These are phyloP conservation scores for Phaseolus coccineus DNA, from an alignment of 331 rosid genomes.

Conservation along the genomic window DNA sequence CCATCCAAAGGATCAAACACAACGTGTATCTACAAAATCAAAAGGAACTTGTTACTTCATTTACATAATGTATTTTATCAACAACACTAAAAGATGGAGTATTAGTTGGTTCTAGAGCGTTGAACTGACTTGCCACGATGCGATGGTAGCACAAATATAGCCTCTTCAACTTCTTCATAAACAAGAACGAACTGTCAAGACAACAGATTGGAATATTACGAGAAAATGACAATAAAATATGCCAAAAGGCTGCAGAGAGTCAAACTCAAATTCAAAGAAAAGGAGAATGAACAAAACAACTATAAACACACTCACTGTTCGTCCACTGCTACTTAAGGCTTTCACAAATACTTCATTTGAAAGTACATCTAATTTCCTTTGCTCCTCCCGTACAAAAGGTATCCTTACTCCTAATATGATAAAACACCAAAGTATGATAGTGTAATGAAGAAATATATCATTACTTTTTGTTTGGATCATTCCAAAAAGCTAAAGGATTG, in stretches of 20 bases:
- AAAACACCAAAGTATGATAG: slow-evolving; percentile 1
- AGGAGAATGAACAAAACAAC: slow-evolving; percentile 2
- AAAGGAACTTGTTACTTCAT: slow-evolving; percentile 9
- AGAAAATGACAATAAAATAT: neutral
- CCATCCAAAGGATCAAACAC: slow-evolving; percentile 97
- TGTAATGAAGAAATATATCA: neutral
- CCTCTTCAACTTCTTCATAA: slow-evolving; percentile 87
- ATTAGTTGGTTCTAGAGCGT: slow-evolving; percentile 3
- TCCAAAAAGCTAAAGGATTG: neutral
- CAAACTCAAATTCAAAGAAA: slow-evolving; percentile 19
- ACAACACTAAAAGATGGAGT: neutral
- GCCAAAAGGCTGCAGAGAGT: neutral
- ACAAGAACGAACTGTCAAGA: slow-evolving; percentile 81
- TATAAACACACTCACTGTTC: slow-evolving; percentile 72
- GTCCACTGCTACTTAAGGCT: slow-evolving; percentile 89
- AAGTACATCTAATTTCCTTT: slow-evolving; percentile 95
- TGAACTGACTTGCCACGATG: slow-evolving; percentile 76
- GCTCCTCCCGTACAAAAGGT: slow-evolving; percentile 76
- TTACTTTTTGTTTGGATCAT: neutral
- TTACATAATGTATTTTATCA: neutral
- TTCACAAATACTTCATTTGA: slow-evolving; percentile 95
- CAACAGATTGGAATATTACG: slow-evolving; percentile 9
- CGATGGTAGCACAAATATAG: slow-evolving; percentile 70
- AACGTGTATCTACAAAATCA: slow-evolving; percentile 68
- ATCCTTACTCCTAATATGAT: neutral